These are phyloP conservation scores for Hyaloperonospora arabidopsidis DNA, from an alignment of 352 stramenopile genomes.

Conservation along the genomic window DNA sequence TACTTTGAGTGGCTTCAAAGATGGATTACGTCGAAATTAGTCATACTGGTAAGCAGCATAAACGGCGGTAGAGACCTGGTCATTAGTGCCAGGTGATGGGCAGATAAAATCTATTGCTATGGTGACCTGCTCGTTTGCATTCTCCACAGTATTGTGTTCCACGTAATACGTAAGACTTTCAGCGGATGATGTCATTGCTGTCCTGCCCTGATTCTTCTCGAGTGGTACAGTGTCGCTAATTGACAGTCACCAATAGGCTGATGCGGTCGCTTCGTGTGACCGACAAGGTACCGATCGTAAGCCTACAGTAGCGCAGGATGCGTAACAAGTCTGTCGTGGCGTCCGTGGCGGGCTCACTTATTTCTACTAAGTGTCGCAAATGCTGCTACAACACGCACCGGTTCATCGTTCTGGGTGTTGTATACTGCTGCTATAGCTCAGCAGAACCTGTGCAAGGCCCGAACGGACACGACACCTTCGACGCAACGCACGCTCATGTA, in stretches of 20 bases:
- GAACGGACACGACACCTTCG: slow-evolving; percentile 7
- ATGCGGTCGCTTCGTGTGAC: slow-evolving; percentile 40
- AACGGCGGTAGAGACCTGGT: too few relatives aligned
- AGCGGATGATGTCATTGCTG: slow-evolving; percentile 55
- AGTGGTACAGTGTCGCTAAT: slow-evolving; percentile 55
- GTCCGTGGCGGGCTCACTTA: slow-evolving; percentile 49
- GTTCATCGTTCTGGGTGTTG: slow-evolving; percentile 52
- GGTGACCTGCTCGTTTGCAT: too few relatives aligned
- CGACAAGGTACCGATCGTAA: slow-evolving; percentile 63
- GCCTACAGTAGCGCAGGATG: slow-evolving; percentile 45
- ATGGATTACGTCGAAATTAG: too few relatives aligned
- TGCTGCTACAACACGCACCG: slow-evolving; percentile 63
- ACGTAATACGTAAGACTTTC: slow-evolving; percentile 42
- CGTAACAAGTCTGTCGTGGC: slow-evolving; percentile 74
- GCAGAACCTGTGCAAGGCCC: slow-evolving; percentile 5
- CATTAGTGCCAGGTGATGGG: too few relatives aligned
- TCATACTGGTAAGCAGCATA: too few relatives aligned
- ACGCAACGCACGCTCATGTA: slow-evolving; percentile 7
- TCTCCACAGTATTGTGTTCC: too few relatives aligned
- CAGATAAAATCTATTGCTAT: too few relatives aligned
- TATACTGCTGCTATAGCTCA: slow-evolving; percentile 8
- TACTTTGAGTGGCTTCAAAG: too few relatives aligned
- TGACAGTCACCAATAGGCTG: slow-evolving; percentile 49
- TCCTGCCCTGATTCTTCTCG: slow-evolving; percentile 41
- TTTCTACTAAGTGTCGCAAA: slow-evolving; percentile 71